A percentile compares a stretch with the other conserved stretches of the same genome.
Evolutionary conservation across 371 early-diverging fungal genomes (phyloP).

Genomic region (Phascolomyces articulosus): DNA sequence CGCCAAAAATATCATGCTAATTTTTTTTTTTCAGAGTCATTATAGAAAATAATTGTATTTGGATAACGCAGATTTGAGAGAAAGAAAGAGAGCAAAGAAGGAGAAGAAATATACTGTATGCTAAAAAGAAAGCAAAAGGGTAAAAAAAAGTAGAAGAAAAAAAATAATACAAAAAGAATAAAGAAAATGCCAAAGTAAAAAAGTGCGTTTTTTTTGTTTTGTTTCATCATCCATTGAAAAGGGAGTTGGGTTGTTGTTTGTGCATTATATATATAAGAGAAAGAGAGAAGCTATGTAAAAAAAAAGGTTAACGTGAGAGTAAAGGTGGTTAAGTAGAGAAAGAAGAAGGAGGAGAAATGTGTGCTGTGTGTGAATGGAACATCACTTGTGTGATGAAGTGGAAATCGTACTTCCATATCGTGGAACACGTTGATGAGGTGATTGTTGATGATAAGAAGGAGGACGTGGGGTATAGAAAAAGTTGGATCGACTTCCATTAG

Average conservation of each 20-base stretch:
- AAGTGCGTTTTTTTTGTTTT: too few relatives aligned
- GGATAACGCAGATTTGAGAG: too few relatives aligned
- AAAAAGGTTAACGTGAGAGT: too few relatives aligned
- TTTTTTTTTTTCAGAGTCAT: too few relatives aligned
- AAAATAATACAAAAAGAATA: background rate
- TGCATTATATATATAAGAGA: background rate
- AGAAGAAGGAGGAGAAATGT: background rate
- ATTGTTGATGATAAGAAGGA: slow-evolving; percentile 14
- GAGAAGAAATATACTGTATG: background rate
- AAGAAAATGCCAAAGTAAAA: background rate
- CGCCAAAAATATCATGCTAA: too few relatives aligned
- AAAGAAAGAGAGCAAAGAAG: too few relatives aligned
- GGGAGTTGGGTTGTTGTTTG: background rate
- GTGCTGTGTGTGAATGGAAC: background rate
- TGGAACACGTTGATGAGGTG: slow-evolving; percentile 5
- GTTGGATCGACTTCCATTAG: slow-evolving; percentile 3
- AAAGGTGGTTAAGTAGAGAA: background rate
- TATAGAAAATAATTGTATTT: too few relatives aligned
- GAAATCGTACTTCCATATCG: slow-evolving; percentile 15
- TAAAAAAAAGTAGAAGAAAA: background rate
- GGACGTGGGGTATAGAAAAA: slow-evolving; percentile 10
- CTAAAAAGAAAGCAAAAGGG: background rate
- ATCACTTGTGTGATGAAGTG: slow-evolving; percentile 16
- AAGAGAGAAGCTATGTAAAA: background rate
- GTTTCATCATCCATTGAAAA: background rate